Evolutionary conservation across 768 basidiomycete genomes (phyloP).

Genomic region (Termitomyces sp.): DNA sequence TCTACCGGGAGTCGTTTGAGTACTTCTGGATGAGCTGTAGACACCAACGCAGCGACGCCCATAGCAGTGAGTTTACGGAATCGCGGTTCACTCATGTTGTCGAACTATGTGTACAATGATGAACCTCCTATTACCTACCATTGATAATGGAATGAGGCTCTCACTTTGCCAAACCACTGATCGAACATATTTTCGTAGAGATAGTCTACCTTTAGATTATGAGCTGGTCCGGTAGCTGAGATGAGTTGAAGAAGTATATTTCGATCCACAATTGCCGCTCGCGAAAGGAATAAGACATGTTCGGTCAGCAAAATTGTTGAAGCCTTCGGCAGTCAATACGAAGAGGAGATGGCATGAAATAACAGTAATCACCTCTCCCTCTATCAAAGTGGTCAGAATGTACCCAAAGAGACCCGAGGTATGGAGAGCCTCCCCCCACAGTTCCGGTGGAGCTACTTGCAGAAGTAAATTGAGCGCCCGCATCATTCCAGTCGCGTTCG

Average conservation of each 20-base stretch:
- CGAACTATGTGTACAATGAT: slow-evolving; percentile 52
- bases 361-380: slow-evolving; percentile 55
- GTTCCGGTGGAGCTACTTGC: slow-evolving; percentile 53
- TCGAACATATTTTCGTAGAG: slow-evolving; percentile 67
- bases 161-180: slow-evolving; percentile 79
- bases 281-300: slow-evolving; percentile 67
- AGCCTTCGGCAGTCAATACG: slow-evolving; percentile 22
- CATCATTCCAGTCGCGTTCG: slow-evolving; percentile 63
- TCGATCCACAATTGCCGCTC: slow-evolving; percentile 63
- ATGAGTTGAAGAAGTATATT: slow-evolving; percentile 70
- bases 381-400: slow-evolving; percentile 52
- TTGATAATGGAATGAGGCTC: slow-evolving; percentile 8
- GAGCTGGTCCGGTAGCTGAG: slow-evolving; percentile 47
- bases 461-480: slow-evolving; percentile 52
- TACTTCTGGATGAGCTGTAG: slow-evolving; percentile 69
- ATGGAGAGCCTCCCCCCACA: slow-evolving; percentile 76
- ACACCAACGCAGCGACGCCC: slow-evolving; percentile 71
- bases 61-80: slow-evolving; percentile 82
- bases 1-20: slow-evolving; percentile 68
- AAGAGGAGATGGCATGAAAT: slow-evolving; percentile 3
- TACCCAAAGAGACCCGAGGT: slow-evolving; percentile 66
- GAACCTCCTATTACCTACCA: slow-evolving; percentile 1
- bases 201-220: slow-evolving; percentile 42
- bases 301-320: slow-evolving; percentile 52
- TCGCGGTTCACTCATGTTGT: slow-evolving; percentile 83